A percentile compares a stretch with the other conserved stretches of the same genome.
Conservation (phyloP, 2,329 filamentous ascomycete species). For the Cladophialophora bantiana region DNA sequence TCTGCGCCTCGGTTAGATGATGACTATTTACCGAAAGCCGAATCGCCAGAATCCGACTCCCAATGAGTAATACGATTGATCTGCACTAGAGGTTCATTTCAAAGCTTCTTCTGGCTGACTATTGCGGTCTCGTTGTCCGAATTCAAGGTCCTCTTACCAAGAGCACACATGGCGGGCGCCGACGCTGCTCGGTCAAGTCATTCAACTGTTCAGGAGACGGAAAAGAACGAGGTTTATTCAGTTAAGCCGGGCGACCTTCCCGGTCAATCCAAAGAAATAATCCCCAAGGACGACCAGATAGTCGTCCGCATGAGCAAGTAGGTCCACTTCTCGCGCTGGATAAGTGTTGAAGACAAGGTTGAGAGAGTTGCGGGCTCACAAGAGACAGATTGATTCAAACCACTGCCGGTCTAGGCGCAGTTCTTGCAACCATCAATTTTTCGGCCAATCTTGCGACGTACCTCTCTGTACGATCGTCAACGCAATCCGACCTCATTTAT, state of each 20-base stretch:
- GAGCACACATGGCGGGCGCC: neutral
- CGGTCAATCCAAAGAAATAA: neutral
- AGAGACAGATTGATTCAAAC: conserved; percentile 66
- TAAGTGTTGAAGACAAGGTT: neutral
- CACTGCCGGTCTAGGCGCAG: conserved; percentile 71
- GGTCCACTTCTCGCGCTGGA: neutral
- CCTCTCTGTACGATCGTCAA: conserved; percentile 56
- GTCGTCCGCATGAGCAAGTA: conserved; percentile 15
- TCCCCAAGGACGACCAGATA: conserved; percentile 6
- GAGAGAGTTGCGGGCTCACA: neutral
- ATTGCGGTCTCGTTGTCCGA: neutral
- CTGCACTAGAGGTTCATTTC: neutral
- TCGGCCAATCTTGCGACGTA: conserved; percentile 66
- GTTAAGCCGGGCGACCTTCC: neutral
- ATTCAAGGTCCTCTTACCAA: neutral
- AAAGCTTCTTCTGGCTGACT: neutral
- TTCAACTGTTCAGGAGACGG: neutral
- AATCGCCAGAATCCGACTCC: neutral
- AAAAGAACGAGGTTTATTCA: neutral
- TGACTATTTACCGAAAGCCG: neutral
- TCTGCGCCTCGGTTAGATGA: neutral
- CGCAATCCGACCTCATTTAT: conserved; percentile 42
- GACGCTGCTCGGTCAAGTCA: neutral
- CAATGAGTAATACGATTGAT: neutral
- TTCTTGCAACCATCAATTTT: conserved; percentile 74